Conservation (phyloP, 176 grass and related monocot species). For the Oryza meridionalis region DNA sequence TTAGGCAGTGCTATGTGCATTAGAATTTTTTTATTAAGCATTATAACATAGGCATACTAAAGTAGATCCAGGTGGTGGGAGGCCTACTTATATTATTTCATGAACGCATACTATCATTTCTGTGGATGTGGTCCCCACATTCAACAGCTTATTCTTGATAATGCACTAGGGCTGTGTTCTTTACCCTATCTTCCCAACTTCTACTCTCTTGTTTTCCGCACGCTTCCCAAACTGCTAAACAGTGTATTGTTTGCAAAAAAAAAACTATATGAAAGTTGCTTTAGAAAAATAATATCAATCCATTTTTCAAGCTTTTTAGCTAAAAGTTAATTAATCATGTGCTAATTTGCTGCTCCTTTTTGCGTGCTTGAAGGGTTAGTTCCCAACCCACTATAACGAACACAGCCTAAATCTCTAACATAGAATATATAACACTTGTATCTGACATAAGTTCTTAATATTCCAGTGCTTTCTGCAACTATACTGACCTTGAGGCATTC, state of each 20-base stretch:
- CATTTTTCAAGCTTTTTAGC: no score
- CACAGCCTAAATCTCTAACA: background rate
- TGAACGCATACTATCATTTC: background rate
- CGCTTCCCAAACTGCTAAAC: no score
- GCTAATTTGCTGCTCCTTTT: no score
- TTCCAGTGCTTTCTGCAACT: conserved; percentile 90
- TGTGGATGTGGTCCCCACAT: background rate
- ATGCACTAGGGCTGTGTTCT: background rate
- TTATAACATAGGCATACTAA: conserved; percentile 1
- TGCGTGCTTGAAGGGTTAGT: no score
- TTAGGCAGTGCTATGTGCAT: background rate
- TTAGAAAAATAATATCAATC: no score
- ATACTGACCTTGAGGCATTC: conserved; percentile 93
- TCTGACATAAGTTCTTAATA: conserved; percentile 40
- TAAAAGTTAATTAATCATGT: no score
- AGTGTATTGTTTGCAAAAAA: no score
- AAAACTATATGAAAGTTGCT: no score
- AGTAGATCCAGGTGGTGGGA: background rate
- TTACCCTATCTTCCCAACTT: no score
- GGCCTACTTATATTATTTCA: conserved; percentile 11
- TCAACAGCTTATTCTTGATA: conserved; percentile 2
- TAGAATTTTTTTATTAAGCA: background rate
- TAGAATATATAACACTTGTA: conserved; percentile 25
- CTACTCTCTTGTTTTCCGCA: no score
- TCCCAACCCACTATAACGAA: no score